Conservation (phyloP, 2,329 filamentous ascomycete genomes). For the Colletotrichum zoysiae region DNA sequence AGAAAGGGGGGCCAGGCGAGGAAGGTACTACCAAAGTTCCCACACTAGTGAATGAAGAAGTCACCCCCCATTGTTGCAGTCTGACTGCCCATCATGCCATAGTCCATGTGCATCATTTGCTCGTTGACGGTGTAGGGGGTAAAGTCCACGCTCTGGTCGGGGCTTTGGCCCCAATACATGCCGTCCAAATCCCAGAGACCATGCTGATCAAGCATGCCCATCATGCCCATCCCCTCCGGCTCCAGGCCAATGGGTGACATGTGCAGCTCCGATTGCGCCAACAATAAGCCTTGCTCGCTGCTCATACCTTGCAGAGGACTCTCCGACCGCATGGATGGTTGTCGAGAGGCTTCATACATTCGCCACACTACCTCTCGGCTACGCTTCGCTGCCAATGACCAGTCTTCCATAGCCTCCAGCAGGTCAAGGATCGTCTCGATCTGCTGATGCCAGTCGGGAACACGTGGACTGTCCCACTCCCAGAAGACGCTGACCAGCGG, state of each 20-base stretch:
- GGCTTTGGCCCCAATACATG: conserved; percentile 64
- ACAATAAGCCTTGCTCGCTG: conserved; percentile 52
- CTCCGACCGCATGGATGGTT: conserved; percentile 51
- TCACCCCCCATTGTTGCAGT: conserved; percentile 54
- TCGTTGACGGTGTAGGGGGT: conserved; percentile 49
- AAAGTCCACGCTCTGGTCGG: conserved; percentile 49
- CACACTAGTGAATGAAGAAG: conserved; percentile 59
- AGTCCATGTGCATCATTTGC: conserved; percentile 53
- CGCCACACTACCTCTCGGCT: conserved; percentile 73
- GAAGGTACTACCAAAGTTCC: conserved; percentile 7
- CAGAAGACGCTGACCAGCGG: conserved; percentile 81
- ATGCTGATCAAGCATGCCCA: conserved; percentile 66
- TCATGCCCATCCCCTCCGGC: conserved; percentile 63
- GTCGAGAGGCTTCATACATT: conserved; percentile 70
- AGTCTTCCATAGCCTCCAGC: conserved; percentile 73
- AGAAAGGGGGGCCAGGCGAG: background rate
- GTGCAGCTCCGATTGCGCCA: conserved; percentile 58
- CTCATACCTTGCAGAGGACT: conserved; percentile 48
- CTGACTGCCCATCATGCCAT: conserved; percentile 54
- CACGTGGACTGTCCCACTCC: conserved; percentile 66
- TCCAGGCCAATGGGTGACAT: conserved; percentile 66
- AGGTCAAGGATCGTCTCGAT: conserved; percentile 71
- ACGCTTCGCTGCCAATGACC: conserved; percentile 72
- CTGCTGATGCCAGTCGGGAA: conserved; percentile 67
- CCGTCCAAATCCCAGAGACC: conserved; percentile 69